Evolutionary conservation across 169 alveolate species (phyloP).

Genomic region (Eimeria acervulina): DNA sequence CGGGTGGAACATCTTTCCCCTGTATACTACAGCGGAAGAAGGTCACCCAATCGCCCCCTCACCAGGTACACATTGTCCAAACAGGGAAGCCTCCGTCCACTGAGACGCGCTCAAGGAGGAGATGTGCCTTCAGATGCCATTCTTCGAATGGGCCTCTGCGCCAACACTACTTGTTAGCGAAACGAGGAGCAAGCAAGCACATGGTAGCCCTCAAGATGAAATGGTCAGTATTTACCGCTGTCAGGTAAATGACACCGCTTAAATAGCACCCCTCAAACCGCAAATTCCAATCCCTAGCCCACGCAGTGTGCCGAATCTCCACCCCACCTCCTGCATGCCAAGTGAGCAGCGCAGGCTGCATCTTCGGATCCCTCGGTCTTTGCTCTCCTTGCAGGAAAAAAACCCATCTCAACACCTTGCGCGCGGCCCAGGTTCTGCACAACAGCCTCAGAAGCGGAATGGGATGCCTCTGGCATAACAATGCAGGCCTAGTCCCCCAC

Average conservation of each 20-base stretch:
- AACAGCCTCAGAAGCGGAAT: not conserved
- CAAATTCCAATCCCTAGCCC: not conserved
- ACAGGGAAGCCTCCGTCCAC: not conserved
- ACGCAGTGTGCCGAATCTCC: not conserved
- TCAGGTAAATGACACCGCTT: too few species aligned
- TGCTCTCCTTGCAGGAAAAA: not conserved
- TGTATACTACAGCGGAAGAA: not conserved
- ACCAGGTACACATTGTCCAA: not conserved
- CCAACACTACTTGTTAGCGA: not conserved
- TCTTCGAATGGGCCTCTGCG: not conserved
- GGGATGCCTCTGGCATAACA: not conserved
- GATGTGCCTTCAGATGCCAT: not conserved
- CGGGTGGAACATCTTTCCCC: not conserved
- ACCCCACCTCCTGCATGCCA: not conserved
- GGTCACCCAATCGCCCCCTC: not conserved
- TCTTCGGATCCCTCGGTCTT: constrained; percentile 7
- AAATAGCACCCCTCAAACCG: not conserved
- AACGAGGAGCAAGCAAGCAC: not conserved
- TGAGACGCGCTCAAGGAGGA: not conserved
- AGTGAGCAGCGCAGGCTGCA: not conserved
- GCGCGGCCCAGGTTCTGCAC: constrained; percentile 11
- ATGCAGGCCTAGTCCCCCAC: not conserved
- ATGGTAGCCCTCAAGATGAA: not conserved
- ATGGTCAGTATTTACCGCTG: not conserved
- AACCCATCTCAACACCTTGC: not conserved